These are phyloP conservation scores for Aphanoascus verrucosus DNA, from an alignment of 2,329 filamentous ascomycete species.

Conservation along the genomic window DNA sequence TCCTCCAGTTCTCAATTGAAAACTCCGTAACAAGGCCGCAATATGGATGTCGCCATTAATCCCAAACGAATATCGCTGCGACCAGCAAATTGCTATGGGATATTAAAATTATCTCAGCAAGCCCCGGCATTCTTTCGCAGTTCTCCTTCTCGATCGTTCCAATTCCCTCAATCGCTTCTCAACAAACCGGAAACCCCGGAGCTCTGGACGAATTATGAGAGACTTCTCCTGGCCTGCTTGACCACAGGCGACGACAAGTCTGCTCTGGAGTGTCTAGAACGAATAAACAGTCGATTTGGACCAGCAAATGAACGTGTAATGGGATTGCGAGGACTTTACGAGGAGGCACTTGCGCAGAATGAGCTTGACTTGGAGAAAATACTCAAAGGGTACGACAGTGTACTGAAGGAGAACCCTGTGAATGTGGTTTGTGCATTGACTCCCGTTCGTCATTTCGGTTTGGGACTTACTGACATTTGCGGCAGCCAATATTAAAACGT, in stretches of 20 bases:
- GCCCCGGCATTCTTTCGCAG: conserved; percentile 36
- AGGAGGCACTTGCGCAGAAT: conserved; percentile 67
- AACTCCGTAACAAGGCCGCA: too few relatives aligned
- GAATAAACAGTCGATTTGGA: conserved; percentile 71
- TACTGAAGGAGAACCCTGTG: conserved; percentile 60
- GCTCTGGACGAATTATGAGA: conserved; percentile 77
- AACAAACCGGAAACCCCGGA: conserved; percentile 58
- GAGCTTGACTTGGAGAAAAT: conserved; percentile 56
- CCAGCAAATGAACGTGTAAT: conserved; percentile 73
- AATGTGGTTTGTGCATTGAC: conserved; percentile 53
- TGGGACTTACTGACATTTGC: conserved; percentile 15
- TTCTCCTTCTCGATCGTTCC: conserved; percentile 39
- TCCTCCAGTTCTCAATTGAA: too few relatives aligned
- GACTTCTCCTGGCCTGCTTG: conserved; percentile 72
- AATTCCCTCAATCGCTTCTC: conserved; percentile 44
- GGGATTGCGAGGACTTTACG: conserved; percentile 69
- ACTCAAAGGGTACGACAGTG: conserved; percentile 64
- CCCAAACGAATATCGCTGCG: background rate
- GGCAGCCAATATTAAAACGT: conserved; percentile 71
- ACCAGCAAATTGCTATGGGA: background rate
- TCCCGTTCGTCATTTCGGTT: background rate
- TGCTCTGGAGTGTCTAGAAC: conserved; percentile 63
- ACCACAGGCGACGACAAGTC: conserved; percentile 71
- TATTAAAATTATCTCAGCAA: conserved; percentile 33
- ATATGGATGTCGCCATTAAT: too few relatives aligned